A percentile compares a stretch with the other conserved stretches of the same genome.
Conservation (phyloP, 371 early-diverging fungal species). For the Coelomomyces lativittatus region DNA sequence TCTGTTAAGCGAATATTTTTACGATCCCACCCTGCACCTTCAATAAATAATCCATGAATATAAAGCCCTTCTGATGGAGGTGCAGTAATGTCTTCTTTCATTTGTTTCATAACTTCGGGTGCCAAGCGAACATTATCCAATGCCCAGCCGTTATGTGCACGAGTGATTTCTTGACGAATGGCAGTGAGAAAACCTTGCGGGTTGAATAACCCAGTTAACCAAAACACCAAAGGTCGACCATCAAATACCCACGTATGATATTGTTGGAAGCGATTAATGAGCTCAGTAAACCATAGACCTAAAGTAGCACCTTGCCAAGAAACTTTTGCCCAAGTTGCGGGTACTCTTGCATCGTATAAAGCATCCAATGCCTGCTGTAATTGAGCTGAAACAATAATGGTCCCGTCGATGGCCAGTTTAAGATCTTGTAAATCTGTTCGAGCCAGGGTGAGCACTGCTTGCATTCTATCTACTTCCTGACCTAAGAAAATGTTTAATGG, state of each 20-base stretch:
- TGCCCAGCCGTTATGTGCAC: conserved; percentile 37
- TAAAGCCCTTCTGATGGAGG: conserved; percentile 39
- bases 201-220: conserved; percentile 39
- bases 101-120: conserved; percentile 39
- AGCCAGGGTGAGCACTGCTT: conserved; percentile 19
- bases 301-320: conserved; percentile 30
- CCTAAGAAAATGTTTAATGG: conserved; percentile 41
- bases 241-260: conserved; percentile 35
- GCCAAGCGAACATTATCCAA: conserved; percentile 31
- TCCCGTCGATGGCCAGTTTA: conserved; percentile 40
- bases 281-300: conserved; percentile 36
- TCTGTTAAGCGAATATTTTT: conserved; percentile 35
- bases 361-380: conserved; percentile 36
- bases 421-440: conserved; percentile 23
- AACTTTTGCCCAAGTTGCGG: conserved; percentile 25
- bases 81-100: conserved; percentile 42
- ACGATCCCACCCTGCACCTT: conserved; percentile 43
- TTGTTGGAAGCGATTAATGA: conserved; percentile 19
- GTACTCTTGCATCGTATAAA: conserved; percentile 32
- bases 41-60: conserved; percentile 41
- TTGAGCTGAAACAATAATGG: conserved; percentile 22
- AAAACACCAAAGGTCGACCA: conserved; percentile 34
- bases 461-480: conserved; percentile 42
- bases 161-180: conserved; percentile 38
- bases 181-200: conserved; percentile 45